Percentiles rank a stretch among this genome's conserved stretches.
These are phyloP conservation scores for Metschnikowia picachoensis DNA, from an alignment of 805 yeast genomes.

Conservation along the genomic window DNA sequence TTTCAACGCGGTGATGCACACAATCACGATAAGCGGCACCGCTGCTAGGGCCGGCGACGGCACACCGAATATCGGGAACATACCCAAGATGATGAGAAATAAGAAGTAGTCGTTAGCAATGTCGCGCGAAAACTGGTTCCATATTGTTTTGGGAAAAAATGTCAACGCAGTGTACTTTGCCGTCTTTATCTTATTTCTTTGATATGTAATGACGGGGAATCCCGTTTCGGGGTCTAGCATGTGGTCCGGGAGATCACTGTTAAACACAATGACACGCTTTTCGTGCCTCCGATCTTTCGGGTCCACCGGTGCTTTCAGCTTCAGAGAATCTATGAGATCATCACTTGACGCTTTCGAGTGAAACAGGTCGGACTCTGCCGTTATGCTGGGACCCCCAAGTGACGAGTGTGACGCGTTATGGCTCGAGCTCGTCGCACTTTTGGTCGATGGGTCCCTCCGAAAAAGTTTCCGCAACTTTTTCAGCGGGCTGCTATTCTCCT, in stretches of 20 bases:
- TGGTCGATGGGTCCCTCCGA: conserved; percentile 15
- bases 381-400: neutral
- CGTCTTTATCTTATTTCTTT: conserved; percentile 58
- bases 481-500: conserved; percentile 47
- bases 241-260: conserved; percentile 56
- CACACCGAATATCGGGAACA: conserved; percentile 63
- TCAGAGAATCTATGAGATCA: conserved; percentile 23
- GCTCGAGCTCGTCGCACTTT: neutral
- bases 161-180: conserved; percentile 59
- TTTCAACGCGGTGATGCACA: conserved; percentile 65
- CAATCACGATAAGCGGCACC: conserved; percentile 79
- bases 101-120: conserved; percentile 60
- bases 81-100: conserved; percentile 50
- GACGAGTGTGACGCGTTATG: conserved; percentile 13
- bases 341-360: conserved; percentile 16
- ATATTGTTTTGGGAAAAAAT: conserved; percentile 53
- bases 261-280: conserved; percentile 34
- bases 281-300: conserved; percentile 26
- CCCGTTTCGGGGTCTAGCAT: conserved; percentile 37
- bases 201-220: conserved; percentile 36
- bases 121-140: conserved; percentile 49
- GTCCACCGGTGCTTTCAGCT: conserved; percentile 17
- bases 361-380: conserved; percentile 5
- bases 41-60: conserved; percentile 69
- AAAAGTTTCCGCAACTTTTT: conserved; percentile 52